phyloP scores from a whole-genome alignment of 768 basidiomycete species.

The Lepiota subincarnata region DNA sequence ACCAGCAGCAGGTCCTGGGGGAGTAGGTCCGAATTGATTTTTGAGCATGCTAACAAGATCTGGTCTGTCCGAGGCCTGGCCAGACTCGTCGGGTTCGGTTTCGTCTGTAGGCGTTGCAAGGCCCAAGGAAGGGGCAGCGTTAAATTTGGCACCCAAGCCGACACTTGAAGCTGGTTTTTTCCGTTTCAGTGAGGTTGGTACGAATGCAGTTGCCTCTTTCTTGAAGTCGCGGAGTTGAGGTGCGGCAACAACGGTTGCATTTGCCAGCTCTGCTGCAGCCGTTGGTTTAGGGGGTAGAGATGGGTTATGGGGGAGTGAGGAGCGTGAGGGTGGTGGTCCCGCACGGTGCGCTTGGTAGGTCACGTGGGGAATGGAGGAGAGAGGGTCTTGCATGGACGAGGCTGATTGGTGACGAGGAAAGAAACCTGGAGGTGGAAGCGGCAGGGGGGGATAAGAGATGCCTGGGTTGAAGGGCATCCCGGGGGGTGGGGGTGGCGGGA shows the following conservation, averaged over 20 bases:
- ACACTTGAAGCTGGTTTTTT: slow-evolving; percentile 45
- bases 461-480: slow-evolving; percentile 7
- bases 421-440: slow-evolving; percentile 35
- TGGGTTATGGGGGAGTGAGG: slow-evolving; percentile 22
- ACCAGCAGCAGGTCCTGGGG: slow-evolving; percentile 19
- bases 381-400: slow-evolving; percentile 66
- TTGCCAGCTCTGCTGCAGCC: slow-evolving; percentile 33
- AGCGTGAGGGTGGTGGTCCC: slow-evolving; percentile 24
- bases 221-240: slow-evolving; percentile 90
- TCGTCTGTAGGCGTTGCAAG: slow-evolving; percentile 22
- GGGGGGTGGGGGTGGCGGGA: slow-evolving; percentile 3
- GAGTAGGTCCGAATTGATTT: slow-evolving; percentile 49
- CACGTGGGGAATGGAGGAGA: slow-evolving; percentile 71
- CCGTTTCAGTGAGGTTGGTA: slow-evolving; percentile 78
- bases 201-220: slow-evolving; percentile 91
- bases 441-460: slow-evolving; percentile 9
- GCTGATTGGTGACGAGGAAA: slow-evolving; percentile 53
- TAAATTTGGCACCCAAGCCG: slow-evolving; percentile 38
- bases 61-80: slow-evolving; percentile 37
- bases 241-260: slow-evolving; percentile 77
- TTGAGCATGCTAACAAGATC: slow-evolving; percentile 63
- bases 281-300: slow-evolving; percentile 32
- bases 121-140: slow-evolving; percentile 60
- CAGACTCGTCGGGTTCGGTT: slow-evolving; percentile 19
- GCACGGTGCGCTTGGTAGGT: slow-evolving; percentile 75